Evolutionary conservation across 2,329 filamentous ascomycete genomes (phyloP), one percentile per base, ranked within the genome.

Genomic region (Sarocladium oryzae): DNA sequence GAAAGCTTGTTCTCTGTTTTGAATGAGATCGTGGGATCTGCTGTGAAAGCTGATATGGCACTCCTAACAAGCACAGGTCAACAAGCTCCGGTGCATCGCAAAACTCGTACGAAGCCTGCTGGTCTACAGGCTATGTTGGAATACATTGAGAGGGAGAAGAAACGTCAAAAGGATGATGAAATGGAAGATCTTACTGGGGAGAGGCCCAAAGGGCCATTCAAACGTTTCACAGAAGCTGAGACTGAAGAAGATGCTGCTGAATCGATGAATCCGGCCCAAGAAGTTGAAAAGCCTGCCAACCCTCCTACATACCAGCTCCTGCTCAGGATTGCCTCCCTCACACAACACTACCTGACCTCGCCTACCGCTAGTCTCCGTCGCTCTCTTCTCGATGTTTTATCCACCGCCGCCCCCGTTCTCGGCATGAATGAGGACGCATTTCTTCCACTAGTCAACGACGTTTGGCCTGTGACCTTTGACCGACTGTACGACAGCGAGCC

Each of bases 291-390:
- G 52, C 74, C 79, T 18, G 81, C 84, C n/a, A 84, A 84, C 32
- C 87, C 86, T 41, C 86, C 87, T 57, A 88, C 88, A 0, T 95
- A 95, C 66, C 76, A 76, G n/a, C 77, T 96, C 10, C 79, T 97
- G 3, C 77, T 89, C 30, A 85, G 85, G 52, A 93, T 99, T 52
- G 82, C 90, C 21, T 80, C 81, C 46, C 81, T 95, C 1, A 92
- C 90, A 4, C 91, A 96, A 61, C 85, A 96, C 63, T 93, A 96
- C 66, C 79, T 99, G 10, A 90, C 92, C 5, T 91, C 89, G 0
- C 84, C 88, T 0, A 91, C 89, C 0, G 83, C 91, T 0, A 79
- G 82, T 10, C 77, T 99, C 8, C 84, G 92, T 36, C 82, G 82
- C 26, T 88, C 86, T 1, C 77, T 99, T 3, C 79, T 99, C 9